Conservation (phyloP, 2,329 filamentous ascomycete genomes). For the Calonectria multiphialidica region DNA sequence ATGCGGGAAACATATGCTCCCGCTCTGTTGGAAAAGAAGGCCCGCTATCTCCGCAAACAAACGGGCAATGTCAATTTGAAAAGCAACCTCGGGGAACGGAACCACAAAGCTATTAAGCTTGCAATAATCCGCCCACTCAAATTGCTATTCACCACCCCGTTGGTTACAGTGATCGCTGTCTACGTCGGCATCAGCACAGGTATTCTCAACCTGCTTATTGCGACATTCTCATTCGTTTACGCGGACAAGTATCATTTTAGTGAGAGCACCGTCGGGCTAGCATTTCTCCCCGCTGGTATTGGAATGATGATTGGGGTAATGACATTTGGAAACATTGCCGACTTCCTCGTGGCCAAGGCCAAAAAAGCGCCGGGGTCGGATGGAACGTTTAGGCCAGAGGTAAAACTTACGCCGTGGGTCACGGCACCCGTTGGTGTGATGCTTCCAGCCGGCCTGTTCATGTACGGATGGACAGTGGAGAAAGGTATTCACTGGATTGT, state of each 20-base stretch:
- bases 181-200: conserved; percentile 69
- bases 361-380: conserved; percentile 34
- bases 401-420: conserved; percentile 57
- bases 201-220: conserved; percentile 62
- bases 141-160: conserved; percentile 67
- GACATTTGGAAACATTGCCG: conserved; percentile 47
- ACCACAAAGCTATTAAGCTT: conserved; percentile 55
- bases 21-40: conserved; percentile 54
- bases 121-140: conserved; percentile 64
- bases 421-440: conserved; percentile 53
- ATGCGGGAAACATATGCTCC: conserved; percentile 57
- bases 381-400: conserved; percentile 46
- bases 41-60: conserved; percentile 53
- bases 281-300: conserved; percentile 61
- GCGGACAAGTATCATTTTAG: conserved; percentile 62
- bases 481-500: conserved; percentile 66
- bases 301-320: conserved; percentile 60
- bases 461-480: conserved; percentile 61
- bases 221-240: conserved; percentile 53
- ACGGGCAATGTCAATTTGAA: conserved; percentile 51
- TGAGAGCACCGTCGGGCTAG: conserved; percentile 56
- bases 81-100: conserved; percentile 34
- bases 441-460: conserved; percentile 62
- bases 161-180: conserved; percentile 61
- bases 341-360: conserved; percentile 24